Evolutionary conservation across 176 grass and related monocot genomes (phyloP), one percentile per base, ranked within the genome.

Genomic region (Bromus sterilis): DNA sequence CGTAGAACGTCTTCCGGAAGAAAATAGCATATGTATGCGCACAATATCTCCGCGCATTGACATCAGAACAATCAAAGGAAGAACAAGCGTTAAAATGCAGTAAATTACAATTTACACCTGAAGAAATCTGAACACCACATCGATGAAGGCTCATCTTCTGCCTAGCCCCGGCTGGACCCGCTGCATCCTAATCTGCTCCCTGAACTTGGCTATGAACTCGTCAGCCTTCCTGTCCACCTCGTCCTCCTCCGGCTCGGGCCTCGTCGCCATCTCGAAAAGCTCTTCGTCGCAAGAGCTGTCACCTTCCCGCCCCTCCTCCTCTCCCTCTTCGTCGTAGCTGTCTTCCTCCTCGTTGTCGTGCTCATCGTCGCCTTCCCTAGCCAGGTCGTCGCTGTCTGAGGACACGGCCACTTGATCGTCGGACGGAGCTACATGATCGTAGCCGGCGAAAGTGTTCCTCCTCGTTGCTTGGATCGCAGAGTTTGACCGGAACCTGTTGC

Each of bases 151-250:
- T 74, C 66, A 72, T 88, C 82, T 82, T 56, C 66, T 78, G 28
- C 41, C 65, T 36, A 58, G 81, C 11, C 87, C 82, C 16, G 49
- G 49, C 18, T 53, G 49, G 61, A 65, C 67, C 34, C 79, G 91
- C 89, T 94, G 94, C 78, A 92, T 86, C 63, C 89, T 90, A 18
- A 97, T 97, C 85, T 97, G 92, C 85, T 97, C 87, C 79, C 94
- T 92, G 66, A 97, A 97, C 66, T 94, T 97, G 73, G 91, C 94
- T 10, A 97, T 97, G 84, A 97, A 97, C 79, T 97, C 91, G 69
- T 97, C 87, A 6, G 94, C 94, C 59, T 97, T 97, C 86, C 80
- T 94, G 76, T 97, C 94, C 76, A 97, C 94, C 74, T 94, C 94
- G 39, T 87, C 90, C 51, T 79, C 92, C 36, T 64, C 83, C 64